Evolutionary conservation across 106 monocot genomes (phyloP).

Genomic region (Xerophyta viscosa): DNA sequence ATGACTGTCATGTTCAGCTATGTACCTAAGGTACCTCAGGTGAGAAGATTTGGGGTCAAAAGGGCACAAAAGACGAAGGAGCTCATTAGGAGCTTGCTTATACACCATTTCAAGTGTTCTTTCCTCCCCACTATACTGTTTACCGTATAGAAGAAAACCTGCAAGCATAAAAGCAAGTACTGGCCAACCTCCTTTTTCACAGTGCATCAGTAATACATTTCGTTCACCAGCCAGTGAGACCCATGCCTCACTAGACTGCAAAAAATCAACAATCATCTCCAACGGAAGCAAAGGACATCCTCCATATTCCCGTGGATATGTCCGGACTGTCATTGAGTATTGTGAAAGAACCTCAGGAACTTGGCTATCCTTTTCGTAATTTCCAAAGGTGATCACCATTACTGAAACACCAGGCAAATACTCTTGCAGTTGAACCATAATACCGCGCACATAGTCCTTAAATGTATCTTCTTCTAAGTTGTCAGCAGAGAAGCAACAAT

Average conservation of each 20-base stretch:
- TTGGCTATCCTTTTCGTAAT: conserved; percentile 35
- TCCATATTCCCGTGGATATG: conserved; percentile 62
- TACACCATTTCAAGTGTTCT: conserved; percentile 88
- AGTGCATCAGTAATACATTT: conserved; percentile 88
- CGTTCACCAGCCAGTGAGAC: conserved; percentile 53
- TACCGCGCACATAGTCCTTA: conserved; percentile 53
- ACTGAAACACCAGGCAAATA: conserved; percentile 68
- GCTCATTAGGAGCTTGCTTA: conserved; percentile 78
- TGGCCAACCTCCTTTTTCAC: conserved; percentile 94
- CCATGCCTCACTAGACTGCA: conserved; percentile 76
- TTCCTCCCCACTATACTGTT: conserved; percentile 69
- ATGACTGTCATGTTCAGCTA: conserved; percentile 31
- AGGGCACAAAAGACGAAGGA: conserved; percentile 43
- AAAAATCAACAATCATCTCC: conserved; percentile 63
- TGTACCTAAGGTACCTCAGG: conserved; percentile 84
- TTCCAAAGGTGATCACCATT: conserved; percentile 71
- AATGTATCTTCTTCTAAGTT: conserved; percentile 56
- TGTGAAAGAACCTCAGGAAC: conserved; percentile 45
- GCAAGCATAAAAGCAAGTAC: conserved; percentile 95
- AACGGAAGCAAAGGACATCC: conserved; percentile 83
- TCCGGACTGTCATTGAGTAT: conserved; percentile 50
- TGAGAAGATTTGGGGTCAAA: conserved; percentile 79
- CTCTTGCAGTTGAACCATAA: conserved; percentile 59
- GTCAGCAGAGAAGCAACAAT: conserved; percentile 86
- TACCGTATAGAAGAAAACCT: conserved; percentile 69